These are phyloP conservation scores for Ogataea nitratoaversa DNA, from an alignment of 805 yeast species.

Conservation along the genomic window DNA sequence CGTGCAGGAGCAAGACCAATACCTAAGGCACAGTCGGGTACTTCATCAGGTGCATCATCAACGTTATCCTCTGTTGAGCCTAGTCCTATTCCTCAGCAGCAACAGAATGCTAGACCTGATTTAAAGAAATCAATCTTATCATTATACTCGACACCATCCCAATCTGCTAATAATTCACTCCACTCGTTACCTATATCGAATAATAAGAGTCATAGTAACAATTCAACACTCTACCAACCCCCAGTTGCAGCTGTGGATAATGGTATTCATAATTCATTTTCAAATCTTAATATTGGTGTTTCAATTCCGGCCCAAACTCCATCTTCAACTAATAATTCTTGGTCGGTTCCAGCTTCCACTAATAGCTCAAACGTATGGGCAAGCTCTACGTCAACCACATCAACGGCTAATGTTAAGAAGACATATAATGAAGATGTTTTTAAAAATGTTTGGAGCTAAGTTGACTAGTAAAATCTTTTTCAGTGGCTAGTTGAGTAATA, in stretches of 20 bases:
- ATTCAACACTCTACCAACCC: no score
- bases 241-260: no score
- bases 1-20: background rate
- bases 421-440: constrained; percentile 25
- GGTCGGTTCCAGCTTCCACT: constrained; percentile 1
- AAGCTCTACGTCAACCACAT: constrained; percentile 1
- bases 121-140: constrained; percentile 89
- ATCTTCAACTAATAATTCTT: background rate
- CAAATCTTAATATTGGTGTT: constrained; percentile 2
- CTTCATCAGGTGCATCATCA: constrained; percentile 6
- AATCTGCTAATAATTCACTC: constrained; percentile 12
- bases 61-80: constrained; percentile 3
- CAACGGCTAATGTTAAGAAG: constrained; percentile 6
- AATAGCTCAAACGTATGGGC: constrained; percentile 14
- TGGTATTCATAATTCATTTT: constrained; percentile 2
- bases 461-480: no score
- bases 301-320: background rate
- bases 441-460: constrained; percentile 30
- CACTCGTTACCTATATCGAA: constrained; percentile 11
- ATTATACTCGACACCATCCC: constrained; percentile 66
- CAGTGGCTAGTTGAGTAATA: no score
- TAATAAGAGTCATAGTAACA: no score
- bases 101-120: constrained; percentile 58
- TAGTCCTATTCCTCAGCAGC: constrained; percentile 8
- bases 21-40: background rate